Evolutionary conservation across 2,329 filamentous ascomycete genomes (phyloP), one percentile per base, ranked within the genome.

Genomic region (Phialophora verrucosa): DNA sequence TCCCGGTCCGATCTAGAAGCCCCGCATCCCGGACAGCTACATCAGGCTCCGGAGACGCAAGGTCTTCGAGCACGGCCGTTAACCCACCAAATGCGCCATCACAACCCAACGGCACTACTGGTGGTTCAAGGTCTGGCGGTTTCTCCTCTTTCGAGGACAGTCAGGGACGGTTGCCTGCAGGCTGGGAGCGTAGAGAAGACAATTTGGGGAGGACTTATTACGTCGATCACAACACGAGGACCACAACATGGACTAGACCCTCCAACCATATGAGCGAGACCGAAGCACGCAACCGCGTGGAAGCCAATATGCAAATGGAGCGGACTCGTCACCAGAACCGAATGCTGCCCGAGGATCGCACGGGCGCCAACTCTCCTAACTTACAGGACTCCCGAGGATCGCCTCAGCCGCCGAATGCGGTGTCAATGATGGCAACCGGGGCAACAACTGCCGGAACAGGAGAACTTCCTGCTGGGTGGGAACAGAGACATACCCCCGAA

Each of bases 181-280:
- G 95, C 38, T 99, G 95, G 94, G 95, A 99, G 81, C 89, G 95
- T 63, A 88, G 95, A 64, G 94, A 98, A 78, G 95, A 99, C 77
- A 95, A 97, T 73, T 80, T 98, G 51, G 94, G 95, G 60, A 87
- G 95, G 74, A 98, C 94, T 25, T 99, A 99, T 77, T 99, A 98
- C 77, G 95, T 99, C 60, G 95, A 99, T 75, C 95, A 98, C 78
- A 98, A 98, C 78, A 97, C 93, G 6, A 86, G 95, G 74, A 94
- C 95, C 63, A 99, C 95, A 0, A 98, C 94, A 73, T 99, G 95
- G 95, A 94, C 91, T 73, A 85, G 95, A 66, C 95, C 95, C 7
- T 91, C 92, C n/a, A 85, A 86, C 47, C 89, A 89, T 67, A 90
- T 90, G 74, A 93, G 90, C 67, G 88, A 90, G 54, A 88, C 88